Conservation (phyloP, 129 eudicot species). For the Calendula officinalis region DNA sequence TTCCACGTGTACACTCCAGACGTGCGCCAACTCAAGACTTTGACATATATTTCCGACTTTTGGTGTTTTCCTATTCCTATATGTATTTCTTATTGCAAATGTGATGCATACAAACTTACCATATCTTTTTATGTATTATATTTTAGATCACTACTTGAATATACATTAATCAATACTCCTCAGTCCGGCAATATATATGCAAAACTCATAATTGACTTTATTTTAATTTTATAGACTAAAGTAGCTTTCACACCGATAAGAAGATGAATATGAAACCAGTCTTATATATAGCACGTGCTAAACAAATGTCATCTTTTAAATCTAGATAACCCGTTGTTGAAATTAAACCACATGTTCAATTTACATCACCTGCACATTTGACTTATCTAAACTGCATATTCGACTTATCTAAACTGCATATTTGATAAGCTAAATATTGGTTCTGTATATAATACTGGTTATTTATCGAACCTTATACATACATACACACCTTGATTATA, state of each 20-base stretch:
- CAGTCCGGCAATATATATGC: constrained; percentile 28
- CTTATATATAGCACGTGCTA: no score
- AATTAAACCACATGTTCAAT: no score
- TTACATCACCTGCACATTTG: no score
- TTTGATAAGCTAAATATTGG: no score
- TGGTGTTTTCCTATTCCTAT: neutral
- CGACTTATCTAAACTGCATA: no score
- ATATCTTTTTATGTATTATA: neutral
- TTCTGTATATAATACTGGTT: no score
- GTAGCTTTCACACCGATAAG: neutral
- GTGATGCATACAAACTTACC: neutral
- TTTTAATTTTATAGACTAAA: neutral
- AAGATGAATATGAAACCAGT: neutral
- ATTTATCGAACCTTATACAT: no score
- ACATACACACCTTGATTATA: no score
- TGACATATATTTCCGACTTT: neutral
- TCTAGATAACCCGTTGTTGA: no score
- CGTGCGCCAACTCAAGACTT: constrained; percentile 24
- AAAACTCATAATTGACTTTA: constrained; percentile 17
- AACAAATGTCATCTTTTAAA: no score
- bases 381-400: no score
- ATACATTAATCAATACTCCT: neutral
- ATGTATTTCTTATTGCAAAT: neutral
- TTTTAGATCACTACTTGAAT: neutral
- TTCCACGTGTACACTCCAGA: constrained; percentile 22